phyloP scores from a whole-genome alignment of 169 alveolate genomes.

The Fabrea salina region DNA sequence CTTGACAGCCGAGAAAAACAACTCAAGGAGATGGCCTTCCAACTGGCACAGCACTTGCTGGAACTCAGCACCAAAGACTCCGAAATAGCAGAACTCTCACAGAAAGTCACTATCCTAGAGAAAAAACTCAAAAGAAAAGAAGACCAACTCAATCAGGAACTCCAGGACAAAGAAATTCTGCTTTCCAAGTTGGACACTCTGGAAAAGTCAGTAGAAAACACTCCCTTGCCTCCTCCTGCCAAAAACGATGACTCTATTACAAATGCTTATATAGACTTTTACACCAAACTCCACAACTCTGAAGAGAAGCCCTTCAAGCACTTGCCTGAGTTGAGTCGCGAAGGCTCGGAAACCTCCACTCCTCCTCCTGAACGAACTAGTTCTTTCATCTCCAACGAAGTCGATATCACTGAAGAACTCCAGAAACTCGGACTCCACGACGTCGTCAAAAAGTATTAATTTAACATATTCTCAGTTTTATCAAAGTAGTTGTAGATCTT shows the following conservation, averaged over 20 bases:
- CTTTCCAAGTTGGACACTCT: background rate
- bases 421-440: slow-evolving; percentile 8
- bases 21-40: background rate
- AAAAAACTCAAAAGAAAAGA: background rate
- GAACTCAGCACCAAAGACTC: background rate
- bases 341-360: too few relatives aligned
- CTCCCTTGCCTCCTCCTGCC: too few relatives aligned
- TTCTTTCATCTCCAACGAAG: slow-evolving; percentile 9
- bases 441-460: slow-evolving; percentile 7
- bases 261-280: too few relatives aligned
- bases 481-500: too few relatives aligned
- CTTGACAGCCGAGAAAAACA: background rate
- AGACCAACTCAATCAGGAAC: background rate
- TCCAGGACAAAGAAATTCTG: background rate
- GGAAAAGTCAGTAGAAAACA: background rate
- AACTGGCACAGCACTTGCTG: background rate
- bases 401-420: slow-evolving; percentile 15
- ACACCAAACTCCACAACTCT: too few relatives aligned
- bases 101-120: background rate
- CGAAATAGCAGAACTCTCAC: background rate
- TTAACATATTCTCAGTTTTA: too few relatives aligned
- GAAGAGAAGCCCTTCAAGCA: too few relatives aligned
- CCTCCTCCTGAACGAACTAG: too few relatives aligned
- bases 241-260: too few relatives aligned
- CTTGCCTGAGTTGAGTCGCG: too few relatives aligned